A percentile compares a stretch with the other conserved stretches of the same genome.
Conservation (phyloP, 2,329 filamentous ascomycete genomes). For the Botrytis byssoidea region DNA sequence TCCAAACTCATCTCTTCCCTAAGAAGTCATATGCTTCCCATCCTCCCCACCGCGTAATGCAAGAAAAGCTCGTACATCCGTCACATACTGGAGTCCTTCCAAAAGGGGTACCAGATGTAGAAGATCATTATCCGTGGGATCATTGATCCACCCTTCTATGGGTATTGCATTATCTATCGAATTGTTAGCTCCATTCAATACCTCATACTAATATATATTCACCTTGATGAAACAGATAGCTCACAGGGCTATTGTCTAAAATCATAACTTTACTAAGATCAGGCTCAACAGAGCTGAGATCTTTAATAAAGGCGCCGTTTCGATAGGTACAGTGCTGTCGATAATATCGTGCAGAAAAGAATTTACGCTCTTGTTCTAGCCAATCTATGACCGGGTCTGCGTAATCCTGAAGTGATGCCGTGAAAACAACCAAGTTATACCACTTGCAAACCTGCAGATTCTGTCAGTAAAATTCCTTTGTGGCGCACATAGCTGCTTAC, state of each 20-base stretch:
- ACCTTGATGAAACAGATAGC: constrained; percentile 99
- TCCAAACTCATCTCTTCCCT: constrained; percentile 9
- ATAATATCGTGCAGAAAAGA: constrained; percentile 91
- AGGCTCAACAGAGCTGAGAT: constrained; percentile 91
- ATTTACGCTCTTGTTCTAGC: constrained; percentile 95
- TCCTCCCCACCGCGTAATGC: constrained; percentile 85
- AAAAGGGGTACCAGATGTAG: constrained; percentile 89
- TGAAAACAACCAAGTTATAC: constrained; percentile 97
- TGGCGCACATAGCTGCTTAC: constrained; percentile 45
- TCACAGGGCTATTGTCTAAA: constrained; percentile 95
- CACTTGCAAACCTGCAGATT: constrained; percentile 78
- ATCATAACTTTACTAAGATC: constrained; percentile 99
- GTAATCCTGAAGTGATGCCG: constrained; percentile 96
- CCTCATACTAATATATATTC: constrained; percentile 38
- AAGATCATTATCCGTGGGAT: constrained; percentile 94
- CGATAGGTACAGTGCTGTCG: constrained; percentile 95
- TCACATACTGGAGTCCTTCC: constrained; percentile 93
- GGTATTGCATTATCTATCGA: constrained; percentile 91
- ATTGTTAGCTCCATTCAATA: constrained; percentile 8
- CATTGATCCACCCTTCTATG: constrained; percentile 98
- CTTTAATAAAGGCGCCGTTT: constrained; percentile 97
- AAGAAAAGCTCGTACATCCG: constrained; percentile 87
- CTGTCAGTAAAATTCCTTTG: constrained; percentile 30
- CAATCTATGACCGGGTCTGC: constrained; percentile 98
- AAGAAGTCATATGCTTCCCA: constrained; percentile 47